Evolutionary conservation across 148 eudicot genomes (phyloP), one percentile per base, ranked within the genome.

Genomic region (Rhododendron mucronatum): DNA sequence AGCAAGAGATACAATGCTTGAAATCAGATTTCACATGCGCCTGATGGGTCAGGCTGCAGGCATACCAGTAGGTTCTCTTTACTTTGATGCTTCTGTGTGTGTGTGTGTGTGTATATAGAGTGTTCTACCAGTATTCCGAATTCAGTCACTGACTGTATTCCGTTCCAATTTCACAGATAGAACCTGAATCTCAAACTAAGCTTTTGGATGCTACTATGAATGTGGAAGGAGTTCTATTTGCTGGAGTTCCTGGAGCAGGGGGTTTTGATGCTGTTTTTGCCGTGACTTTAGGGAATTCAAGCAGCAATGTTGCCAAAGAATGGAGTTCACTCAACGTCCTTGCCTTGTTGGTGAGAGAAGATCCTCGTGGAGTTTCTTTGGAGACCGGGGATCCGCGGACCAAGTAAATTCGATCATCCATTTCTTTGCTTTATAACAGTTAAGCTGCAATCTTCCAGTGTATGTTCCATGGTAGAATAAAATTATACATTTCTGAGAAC

Each of bases 241-340:
- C 99, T 51, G 98, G 99, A 86, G 96, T 95, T 89, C 99, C 99
- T 20, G 99, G 98, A 85, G 99, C 99, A 81, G 98, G 99, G 26
- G 99, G 99, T 21, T 97, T 92, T 83, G 99, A 97, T 88, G 99
- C 98, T 18, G 89, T 97, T 37, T 95, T 96, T 89, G 96, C 98
- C 33, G 89, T 95, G 76, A 93, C 94, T 44, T 88, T 96, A 81
- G 96, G 95, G 41, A 89, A 88, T 85, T 87, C 95, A n/a, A 91
- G 94, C 86, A 90, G 88, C 86, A 91, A 91, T 83, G 88, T 97
- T 18, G 86, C 89, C 51, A 84, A 90, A 83, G 88, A 89, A 80
- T 97, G 96, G 96, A 93, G 98, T 86, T 95, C 94, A 47, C 86
- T 80, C 45, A 94, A 97, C 57, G 96, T 97, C 81, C 90, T 95